phyloP scores from a whole-genome alignment of 768 basidiomycete species.

The Leccinum longicurvipes region DNA sequence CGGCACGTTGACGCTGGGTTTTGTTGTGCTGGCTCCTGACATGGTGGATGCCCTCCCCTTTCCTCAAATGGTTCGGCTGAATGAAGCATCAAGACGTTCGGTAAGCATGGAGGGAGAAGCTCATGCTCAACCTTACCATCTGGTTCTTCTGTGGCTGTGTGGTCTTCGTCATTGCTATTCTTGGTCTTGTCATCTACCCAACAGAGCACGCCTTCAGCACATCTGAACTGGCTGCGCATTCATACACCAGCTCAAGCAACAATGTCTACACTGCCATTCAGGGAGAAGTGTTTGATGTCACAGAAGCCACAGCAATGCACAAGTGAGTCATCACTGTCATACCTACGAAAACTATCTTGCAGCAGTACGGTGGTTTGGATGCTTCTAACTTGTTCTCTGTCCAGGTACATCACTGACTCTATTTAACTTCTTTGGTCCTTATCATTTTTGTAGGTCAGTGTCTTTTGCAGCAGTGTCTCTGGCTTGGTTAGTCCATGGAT shows the following conservation, averaged over 20 bases:
- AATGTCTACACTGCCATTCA: neutral
- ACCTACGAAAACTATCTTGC: slow-evolving; percentile 42
- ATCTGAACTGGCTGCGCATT: neutral
- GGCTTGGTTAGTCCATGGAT: slow-evolving; percentile 85
- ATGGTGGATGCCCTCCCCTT: slow-evolving; percentile 80
- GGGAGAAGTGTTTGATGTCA: neutral
- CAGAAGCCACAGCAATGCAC: neutral
- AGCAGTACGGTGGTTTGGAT: slow-evolving; percentile 71
- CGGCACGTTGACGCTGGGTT: slow-evolving; percentile 84
- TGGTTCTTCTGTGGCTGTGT: slow-evolving; percentile 90
- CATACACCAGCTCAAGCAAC: neutral
- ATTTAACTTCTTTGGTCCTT: neutral
- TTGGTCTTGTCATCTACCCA: slow-evolving; percentile 89
- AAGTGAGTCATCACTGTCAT: too few relatives aligned
- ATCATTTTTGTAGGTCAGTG: slow-evolving; percentile 60
- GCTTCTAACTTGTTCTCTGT: slow-evolving; percentile 87
- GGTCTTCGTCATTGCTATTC: slow-evolving; percentile 87
- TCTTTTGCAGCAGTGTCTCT: slow-evolving; percentile 84
- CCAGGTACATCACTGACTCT: slow-evolving; percentile 51
- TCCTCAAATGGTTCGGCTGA: slow-evolving; percentile 45
- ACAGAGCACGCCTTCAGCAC: slow-evolving; percentile 55
- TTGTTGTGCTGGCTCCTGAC: slow-evolving; percentile 84
- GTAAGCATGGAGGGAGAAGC: slow-evolving; percentile 95
- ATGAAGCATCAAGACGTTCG: too few relatives aligned
- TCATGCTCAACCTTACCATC: slow-evolving; percentile 91